Evolutionary conservation across 176 grass and related monocot species (phyloP), one percentile per base, ranked within the genome.

Genomic region (Phyllostachys edulis): DNA sequence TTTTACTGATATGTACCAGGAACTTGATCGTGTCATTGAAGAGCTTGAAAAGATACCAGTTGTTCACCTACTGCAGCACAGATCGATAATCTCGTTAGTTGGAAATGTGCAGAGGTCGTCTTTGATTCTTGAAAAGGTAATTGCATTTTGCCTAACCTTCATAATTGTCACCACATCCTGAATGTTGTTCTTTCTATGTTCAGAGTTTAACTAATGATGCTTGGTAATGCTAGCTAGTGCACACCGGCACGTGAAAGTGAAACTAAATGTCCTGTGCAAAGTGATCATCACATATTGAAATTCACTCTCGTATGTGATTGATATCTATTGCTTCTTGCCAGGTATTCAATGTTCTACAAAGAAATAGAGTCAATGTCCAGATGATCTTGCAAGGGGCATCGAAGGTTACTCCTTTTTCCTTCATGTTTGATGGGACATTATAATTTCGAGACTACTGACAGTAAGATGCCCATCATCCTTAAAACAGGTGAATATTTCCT

Each of bases 301-400:
- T 57, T n/a, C 20, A 57, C 55, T 56, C 67, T 21, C 40, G 24
- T 45, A 14, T 37, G 6, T 75, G 23, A n/a, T 38, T 75, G 27
- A 37, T 54, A 55, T 55, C 16, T 34, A 37, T 75, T 55, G 26
- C 49, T 26, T 18, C 24, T 27, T 75, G 72, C 17, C 44, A 92
- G 90, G 90, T 80, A 77, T 92, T 92, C 67, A 87, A 67, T 78
- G 84, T 92, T 57, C 66, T 92, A 41, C 85, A 80, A 54, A 89
- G 49, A 55, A 85, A 82, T 73, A 75, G 84, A 72, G 84, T 92
- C 21, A 90, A 92, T 49, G 91, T 90, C 66, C 91, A 92, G 84
- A 92, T 92, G 91, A 92, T 92, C 55, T 92, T 87, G 14, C 91
- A 92, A 84, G 91, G 91, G 63, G 91, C 91, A 71, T 90, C 91